Evolutionary conservation across 495 filamentous ascomycete genomes (phyloP), one percentile per base, ranked within the genome.

Genomic region (Tuber brumale): DNA sequence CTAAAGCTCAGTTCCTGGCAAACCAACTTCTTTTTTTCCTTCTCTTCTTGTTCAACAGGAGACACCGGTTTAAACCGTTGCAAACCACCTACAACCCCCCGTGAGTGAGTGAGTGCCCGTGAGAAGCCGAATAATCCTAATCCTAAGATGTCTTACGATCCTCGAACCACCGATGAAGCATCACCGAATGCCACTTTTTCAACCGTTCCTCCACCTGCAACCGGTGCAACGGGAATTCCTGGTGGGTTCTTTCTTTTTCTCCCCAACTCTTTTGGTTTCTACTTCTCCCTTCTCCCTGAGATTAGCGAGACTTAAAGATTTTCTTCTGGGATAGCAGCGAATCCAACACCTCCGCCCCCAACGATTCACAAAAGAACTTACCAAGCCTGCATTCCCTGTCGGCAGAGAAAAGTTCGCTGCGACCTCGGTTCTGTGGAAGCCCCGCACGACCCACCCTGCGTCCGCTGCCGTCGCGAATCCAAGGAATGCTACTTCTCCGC

Each of bases 391-490:
- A 95, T 97, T 81, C 94, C 94, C 14, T 97, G 94, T 83, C 90
- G 94, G 35, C 91, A 91, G 72, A 89, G 94, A 80, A 97, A 97
- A 85, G 94, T 97, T 48, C 93, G 94, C 76, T 97, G 94, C 85
- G 94, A 97, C 83, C 87, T 97, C 70, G 94, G 94, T 75, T 94
- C 92, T 85, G 94, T 98, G 81, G 95, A 99, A 85, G 92, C 95
- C 76, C 95, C 95, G 46, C 90, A 94, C 83, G 92, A 95, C 77
- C 95, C 95, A 66, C 96, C 96, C 1, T 99, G 95, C 82, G 92
- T 95, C 76, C 90, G 95, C 83, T 99, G 95, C 84, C 90, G 93
- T 39, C 90, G 95, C 76, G 95, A 99, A 85, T 89, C 76, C 18
- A 83, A 83, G 85, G 91, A 97, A 79, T 99, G 95, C 87, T 95